Percentiles rank a stretch among this genome's conserved stretches.
phyloP scores from a whole-genome alignment of 1,284 basidiomycete genomes.

The Tilletiaria anomala region DNA sequence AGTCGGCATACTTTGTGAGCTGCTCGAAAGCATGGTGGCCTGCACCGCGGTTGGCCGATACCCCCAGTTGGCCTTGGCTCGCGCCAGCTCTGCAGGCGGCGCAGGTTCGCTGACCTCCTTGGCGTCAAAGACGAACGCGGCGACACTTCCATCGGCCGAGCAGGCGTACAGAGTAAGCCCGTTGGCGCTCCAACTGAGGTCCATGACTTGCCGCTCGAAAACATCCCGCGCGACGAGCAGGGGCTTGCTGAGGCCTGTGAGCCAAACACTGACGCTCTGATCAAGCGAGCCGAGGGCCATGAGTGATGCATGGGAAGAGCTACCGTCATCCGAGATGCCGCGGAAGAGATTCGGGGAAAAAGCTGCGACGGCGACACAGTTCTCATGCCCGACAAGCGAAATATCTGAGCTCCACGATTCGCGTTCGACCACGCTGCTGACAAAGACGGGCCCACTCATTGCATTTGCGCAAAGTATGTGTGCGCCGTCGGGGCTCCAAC shows the following conservation, averaged over 20 bases:
- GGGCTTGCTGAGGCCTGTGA: slow-evolving; percentile 60
- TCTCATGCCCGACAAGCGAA: slow-evolving; percentile 88
- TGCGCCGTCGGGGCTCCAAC: slow-evolving; percentile 98
- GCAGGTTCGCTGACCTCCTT: neutral
- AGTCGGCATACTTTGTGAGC: too few species aligned
- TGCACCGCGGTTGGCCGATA: slow-evolving; percentile 10
- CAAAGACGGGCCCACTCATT: slow-evolving; percentile 94
- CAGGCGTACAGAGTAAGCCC: slow-evolving; percentile 83
- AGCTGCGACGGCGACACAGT: slow-evolving; percentile 80
- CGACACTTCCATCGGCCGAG: slow-evolving; percentile 87
- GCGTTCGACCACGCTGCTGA: slow-evolving; percentile 81
- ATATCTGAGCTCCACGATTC: slow-evolving; percentile 44
- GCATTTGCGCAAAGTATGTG: slow-evolving; percentile 94
- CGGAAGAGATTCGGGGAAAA: too few species aligned
- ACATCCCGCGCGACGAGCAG: slow-evolving; percentile 83
- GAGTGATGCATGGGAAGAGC: neutral
- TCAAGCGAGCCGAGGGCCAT: slow-evolving; percentile 22
- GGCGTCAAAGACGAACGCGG: slow-evolving; percentile 62
- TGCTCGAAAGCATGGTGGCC: slow-evolving; percentile 10
- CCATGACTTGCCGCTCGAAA: slow-evolving; percentile 86
- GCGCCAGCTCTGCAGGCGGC: neutral
- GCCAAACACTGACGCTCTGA: slow-evolving; percentile 18
- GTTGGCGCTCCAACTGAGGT: slow-evolving; percentile 77
- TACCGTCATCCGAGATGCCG: neutral
- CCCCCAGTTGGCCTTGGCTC: too few species aligned